Base-by-base conservation (phyloP, 2,329 filamentous ascomycete genomes). In the Alternaria panax region DNA sequence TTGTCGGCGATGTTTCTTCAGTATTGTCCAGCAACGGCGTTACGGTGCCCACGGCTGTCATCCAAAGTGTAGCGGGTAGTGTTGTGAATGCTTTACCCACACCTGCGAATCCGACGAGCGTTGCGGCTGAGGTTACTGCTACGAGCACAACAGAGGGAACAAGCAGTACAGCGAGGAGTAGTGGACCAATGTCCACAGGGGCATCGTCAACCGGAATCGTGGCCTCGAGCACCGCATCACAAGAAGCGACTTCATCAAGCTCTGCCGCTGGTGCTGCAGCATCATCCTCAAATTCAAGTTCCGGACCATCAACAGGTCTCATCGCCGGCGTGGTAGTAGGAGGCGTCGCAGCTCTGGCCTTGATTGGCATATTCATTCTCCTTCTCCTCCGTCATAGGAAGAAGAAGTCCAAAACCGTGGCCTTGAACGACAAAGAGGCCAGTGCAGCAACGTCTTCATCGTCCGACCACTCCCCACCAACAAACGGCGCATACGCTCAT, bases 301-400 rank as follows among this genome's bases (percentile, higher is more conserved):
- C 56, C 3, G 41, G 53, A 0, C 48, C 56, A 38, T 60, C 54
- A 9, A 36, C 58, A 7, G 57, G 60, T 18, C 54, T 63, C 22
- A 65, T 65, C 20, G 63, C 55, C 8, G 63, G 63, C 14, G 57
- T 57, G 7, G 60, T 59, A 16, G 52, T 65, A 43, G 60, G 60
- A 22, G 51, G 48, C 14, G 30, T 65, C n/a, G 60, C 60, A n/a
- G 57, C 54, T 24, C 48, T 65, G 12, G 53, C 51, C 3, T 32
- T 65, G 1, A 34, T 63, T 36, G 63, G 57, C 30, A 63, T 60
- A 45, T 52, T 64, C 24, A 24, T 66, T 12, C 55, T 62, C 32
- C 40, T 68, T 36, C 45, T 66, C 11, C 51, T 61, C 1, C 61
- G 58, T 6, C 53, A 64, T 20, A 51, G 57, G 16, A 59, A 54